Percentiles rank a stretch among this genome's conserved stretches.
These are phyloP conservation scores for Aspergillus sclerotiicarbonarius DNA, from an alignment of 495 filamentous ascomycete species.

Conservation along the genomic window DNA sequence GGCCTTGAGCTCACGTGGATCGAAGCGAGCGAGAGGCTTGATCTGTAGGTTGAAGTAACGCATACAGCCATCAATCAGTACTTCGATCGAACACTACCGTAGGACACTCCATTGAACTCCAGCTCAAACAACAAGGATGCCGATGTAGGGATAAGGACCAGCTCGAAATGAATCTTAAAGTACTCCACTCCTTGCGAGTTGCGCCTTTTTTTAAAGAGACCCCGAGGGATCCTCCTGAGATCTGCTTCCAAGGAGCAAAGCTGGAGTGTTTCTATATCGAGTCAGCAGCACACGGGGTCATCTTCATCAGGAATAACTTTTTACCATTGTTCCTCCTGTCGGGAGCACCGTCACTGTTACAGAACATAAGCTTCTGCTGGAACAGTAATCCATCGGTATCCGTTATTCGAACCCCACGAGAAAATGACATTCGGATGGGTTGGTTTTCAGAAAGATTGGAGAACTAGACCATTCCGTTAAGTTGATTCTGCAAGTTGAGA, in stretches of 20 bases:
- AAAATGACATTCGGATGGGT: slow-evolving; percentile 7
- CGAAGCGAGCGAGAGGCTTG: too few species aligned
- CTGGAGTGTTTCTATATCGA: slow-evolving; percentile 7
- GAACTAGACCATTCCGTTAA: slow-evolving; percentile 8
- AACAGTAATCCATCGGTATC: not conserved
- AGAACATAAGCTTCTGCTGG: slow-evolving; percentile 1
- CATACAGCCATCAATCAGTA: slow-evolving; percentile 1
- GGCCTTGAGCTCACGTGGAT: too few species aligned
- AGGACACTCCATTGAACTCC: slow-evolving; percentile 28
- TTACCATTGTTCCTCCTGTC: slow-evolving; percentile 1
- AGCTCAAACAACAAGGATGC: slow-evolving; percentile 28
- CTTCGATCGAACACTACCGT: slow-evolving; percentile 19
- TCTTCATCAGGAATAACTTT: not conserved
- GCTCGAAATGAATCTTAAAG: slow-evolving; percentile 14
- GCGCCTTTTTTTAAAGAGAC: slow-evolving; percentile 17
- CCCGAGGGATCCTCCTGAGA: slow-evolving; percentile 22
- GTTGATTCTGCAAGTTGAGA: not conserved
- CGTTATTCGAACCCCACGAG: not conserved
- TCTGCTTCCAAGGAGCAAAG: slow-evolving; percentile 26
- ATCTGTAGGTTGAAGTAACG: too few species aligned
- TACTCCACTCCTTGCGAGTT: slow-evolving; percentile 25
- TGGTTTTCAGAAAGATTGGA: slow-evolving; percentile 9
- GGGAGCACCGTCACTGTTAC: slow-evolving; percentile 9
- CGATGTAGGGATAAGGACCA: slow-evolving; percentile 27
- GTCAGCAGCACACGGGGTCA: not conserved